Evolutionary conservation across 1,139 yeast genomes (phyloP).

Genomic region (Wickerhamomyces sp.): DNA sequence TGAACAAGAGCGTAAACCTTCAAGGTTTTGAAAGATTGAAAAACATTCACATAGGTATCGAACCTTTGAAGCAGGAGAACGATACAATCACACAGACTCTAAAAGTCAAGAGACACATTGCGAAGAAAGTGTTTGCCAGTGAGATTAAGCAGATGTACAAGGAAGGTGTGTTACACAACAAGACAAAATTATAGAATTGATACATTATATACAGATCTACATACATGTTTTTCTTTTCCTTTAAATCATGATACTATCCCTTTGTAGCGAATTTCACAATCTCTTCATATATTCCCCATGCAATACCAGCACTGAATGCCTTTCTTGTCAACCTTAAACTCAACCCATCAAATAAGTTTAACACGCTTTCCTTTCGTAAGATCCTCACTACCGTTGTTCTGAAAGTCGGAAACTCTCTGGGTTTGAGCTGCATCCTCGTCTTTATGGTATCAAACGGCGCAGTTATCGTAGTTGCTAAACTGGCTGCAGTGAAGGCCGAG

Average conservation of each 20-base stretch:
- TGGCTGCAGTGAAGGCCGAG: slow-evolving; percentile 73
- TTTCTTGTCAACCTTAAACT: slow-evolving; percentile 78
- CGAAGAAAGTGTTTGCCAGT: slow-evolving; percentile 35
- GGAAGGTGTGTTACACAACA: slow-evolving; percentile 29
- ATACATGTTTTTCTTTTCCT: neutral
- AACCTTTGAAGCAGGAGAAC: slow-evolving; percentile 46
- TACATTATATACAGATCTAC: no score
- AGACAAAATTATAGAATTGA: neutral
- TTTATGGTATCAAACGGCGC: slow-evolving; percentile 96
- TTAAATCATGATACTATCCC: neutral
- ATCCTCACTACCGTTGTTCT: slow-evolving; percentile 34
- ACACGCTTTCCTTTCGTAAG: slow-evolving; percentile 51
- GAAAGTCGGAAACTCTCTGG: slow-evolving; percentile 38
- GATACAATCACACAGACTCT: slow-evolving; percentile 52
- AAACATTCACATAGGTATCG: slow-evolving; percentile 41
- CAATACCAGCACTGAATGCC: slow-evolving; percentile 88
- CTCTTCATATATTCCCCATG: slow-evolving; percentile 97
- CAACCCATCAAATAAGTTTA: slow-evolving; percentile 75
- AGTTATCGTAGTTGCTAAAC: slow-evolving; percentile 77
- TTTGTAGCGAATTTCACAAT: slow-evolving; percentile 39
- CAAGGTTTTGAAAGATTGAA: slow-evolving; percentile 44
- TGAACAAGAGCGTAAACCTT: slow-evolving; percentile 31
- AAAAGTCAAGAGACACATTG: slow-evolving; percentile 48
- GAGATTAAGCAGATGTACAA: slow-evolving; percentile 36
- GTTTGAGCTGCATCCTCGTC: slow-evolving; percentile 79